Evolutionary conservation across 345 rosid species (phyloP).

Genomic region (Hibiscus tridactylites): DNA sequence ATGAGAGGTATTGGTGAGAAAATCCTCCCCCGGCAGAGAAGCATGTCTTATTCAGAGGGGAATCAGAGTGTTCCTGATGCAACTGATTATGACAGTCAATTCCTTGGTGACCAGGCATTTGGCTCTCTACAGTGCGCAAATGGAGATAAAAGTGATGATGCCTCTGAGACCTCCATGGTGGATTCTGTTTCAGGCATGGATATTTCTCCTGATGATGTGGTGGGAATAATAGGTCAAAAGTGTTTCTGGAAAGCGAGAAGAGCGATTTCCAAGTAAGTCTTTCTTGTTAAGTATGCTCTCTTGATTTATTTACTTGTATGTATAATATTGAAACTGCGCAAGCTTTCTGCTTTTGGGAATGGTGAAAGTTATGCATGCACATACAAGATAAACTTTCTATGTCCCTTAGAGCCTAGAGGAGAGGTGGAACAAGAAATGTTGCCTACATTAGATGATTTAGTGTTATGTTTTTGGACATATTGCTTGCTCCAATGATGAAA

Average conservation of each 20-base stretch:
- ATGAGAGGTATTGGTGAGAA: conserved; percentile 25
- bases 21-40: conserved; percentile 16
- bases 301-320: not conserved
- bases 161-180: conserved; percentile 58
- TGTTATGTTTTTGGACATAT: not conserved
- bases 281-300: not conserved
- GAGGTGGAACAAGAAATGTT: conserved; percentile 3
- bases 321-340: not conserved
- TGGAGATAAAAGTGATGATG: conserved; percentile 27
- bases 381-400: not conserved
- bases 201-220: conserved; percentile 78
- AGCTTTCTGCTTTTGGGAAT: not conserved
- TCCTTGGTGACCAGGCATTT: conserved; percentile 19
- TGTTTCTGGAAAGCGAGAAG: conserved; percentile 91
- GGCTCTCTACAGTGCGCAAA: conserved; percentile 10
- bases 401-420: not conserved
- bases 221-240: conserved; percentile 77
- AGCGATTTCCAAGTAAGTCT: conserved; percentile 79
- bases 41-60: conserved; percentile 23
- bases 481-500: not conserved
- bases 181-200: conserved; percentile 53
- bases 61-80: conserved; percentile 26
- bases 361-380: not conserved
- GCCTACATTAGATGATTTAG: not conserved
- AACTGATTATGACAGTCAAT: conserved; percentile 23